Evolutionary conservation across 2,329 filamentous ascomycete genomes (phyloP), one percentile per base, ranked within the genome.

Genomic region (Xylariaceae sp.): DNA sequence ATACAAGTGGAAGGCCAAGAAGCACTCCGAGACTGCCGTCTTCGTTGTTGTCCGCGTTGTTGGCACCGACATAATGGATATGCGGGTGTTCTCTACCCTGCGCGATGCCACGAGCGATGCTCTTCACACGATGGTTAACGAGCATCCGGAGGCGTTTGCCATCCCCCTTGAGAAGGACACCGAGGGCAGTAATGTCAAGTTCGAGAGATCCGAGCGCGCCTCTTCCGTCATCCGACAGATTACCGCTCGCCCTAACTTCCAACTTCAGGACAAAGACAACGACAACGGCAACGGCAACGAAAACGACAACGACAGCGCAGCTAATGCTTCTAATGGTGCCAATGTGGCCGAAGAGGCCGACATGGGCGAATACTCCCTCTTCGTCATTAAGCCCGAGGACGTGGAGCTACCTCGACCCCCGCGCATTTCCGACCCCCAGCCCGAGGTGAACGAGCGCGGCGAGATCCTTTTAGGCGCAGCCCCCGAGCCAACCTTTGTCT

Each of bases 121-220:
- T 11, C 41, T 64, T 12, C 9, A 53, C 28, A 37, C 21, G 6
- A 55, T 62, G 19, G 39, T 43, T 1, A 28, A 33, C 11, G 43
- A 60, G 49, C 61, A 64, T 23, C 61, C 61, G 1, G 56, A 59
- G 24, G 46, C 47, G 7, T 64, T 64, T 29, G 53, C 55, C 2
- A 2, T 46, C 11, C 37, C 37, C 1, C 26, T 4, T 2, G 6
- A 11, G n/a, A 24, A 43, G 6, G 37, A 41, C 3, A 28, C 8
- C 3, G n/a, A 54, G 2, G 56, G 43, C 17, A 11, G 19, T 0
- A 43, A 48, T 29, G 23, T 50, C 19, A 45, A 53, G 34, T 5
- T 7, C 8, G 44, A 50, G 26, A 36, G 9, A 19, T 8, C 24
- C 11, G 14, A 47, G 19, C 14, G 19, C 3, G 49, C 37, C 6